Base-by-base conservation (phyloP, 2,329 filamentous ascomycete species). In the Alternaria ethzedia region DNA sequence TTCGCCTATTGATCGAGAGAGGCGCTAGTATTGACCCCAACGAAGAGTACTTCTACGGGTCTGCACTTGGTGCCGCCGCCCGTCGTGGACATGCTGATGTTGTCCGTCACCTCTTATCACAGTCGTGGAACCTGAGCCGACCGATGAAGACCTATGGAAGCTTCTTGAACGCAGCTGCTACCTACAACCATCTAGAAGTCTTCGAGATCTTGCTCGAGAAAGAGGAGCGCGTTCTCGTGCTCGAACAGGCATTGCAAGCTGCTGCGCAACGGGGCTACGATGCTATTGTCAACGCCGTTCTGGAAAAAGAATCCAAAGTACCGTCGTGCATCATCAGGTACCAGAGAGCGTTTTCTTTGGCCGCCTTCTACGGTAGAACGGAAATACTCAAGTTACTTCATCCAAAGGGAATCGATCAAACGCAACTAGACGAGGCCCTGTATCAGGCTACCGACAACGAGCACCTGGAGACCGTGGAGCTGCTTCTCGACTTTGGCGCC, bases 211-310 rank as follows among this genome's bases (percentile, higher is more conserved):
- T 74, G 8, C 54, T 72, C 12, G 50, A 67, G 17, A 65, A 69
- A 20, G 70, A 74, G 57, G 46, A 59, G 10, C 55, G 67, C 13
- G 58, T 68, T 32, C 55, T 67, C 12, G 57, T 70, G 25, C 41
- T 74, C 4, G 67, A 74, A 54, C 69, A 69, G 54, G 70, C 71
- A n/a, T 54, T 74, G 17, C 45, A 65, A 41, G 70, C 70, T 11
- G 64, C 69, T 13, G 57, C 69, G 3, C 70, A 72, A 45, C 67
- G 65, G 20, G 70, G 70, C 6, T 69, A 66, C 41, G 64, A 52
- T n/a, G 28, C 52, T 1, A 58, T 70, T 2, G 71, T 73, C 5
- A 64, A 66, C n/a, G 49, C 56, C 7, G 68, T 73, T 15, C 55
- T 73, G 20, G 63, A 67, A 13, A 65, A 62, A 12, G 64, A 51